phyloP scores from a whole-genome alignment of 352 stramenopile genomes.

The Nothophytophthora sp. region DNA sequence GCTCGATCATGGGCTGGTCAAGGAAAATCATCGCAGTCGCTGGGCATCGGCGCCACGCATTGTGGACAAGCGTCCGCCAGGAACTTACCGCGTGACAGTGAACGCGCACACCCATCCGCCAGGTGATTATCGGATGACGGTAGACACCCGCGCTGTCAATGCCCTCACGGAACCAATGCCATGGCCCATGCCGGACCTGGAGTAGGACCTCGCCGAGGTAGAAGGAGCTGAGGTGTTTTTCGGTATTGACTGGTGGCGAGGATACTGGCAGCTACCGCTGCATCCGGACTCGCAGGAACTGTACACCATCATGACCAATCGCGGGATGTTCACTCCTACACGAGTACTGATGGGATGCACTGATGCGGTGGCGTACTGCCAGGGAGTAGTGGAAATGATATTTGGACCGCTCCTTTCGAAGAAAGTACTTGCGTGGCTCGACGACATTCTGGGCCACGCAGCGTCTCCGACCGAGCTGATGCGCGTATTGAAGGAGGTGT shows the following conservation, averaged over 20 bases:
- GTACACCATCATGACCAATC: slow-evolving; percentile 18
- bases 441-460: slow-evolving; percentile 7
- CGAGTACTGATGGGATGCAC: slow-evolving; percentile 14
- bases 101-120: background rate
- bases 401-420: background rate
- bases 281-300: slow-evolving; percentile 1
- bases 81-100: slow-evolving; percentile 17
- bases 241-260: slow-evolving; percentile 14
- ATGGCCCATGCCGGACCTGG: slow-evolving; percentile 22
- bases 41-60: slow-evolving; percentile 1
- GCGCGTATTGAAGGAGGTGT: slow-evolving; percentile 1
- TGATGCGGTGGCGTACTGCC: slow-evolving; percentile 10
- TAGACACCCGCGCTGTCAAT: slow-evolving; percentile 17
- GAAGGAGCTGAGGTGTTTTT: slow-evolving; percentile 7
- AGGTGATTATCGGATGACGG: slow-evolving; percentile 15
- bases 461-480: background rate
- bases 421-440: background rate
- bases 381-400: slow-evolving; percentile 4
- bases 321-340: slow-evolving; percentile 11
- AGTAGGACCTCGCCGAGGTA: slow-evolving; percentile 1
- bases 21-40: background rate
- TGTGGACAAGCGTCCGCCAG: background rate
- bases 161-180: slow-evolving; percentile 12
- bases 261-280: slow-evolving; percentile 18
- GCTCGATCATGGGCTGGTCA: background rate